Evolutionary conservation across 2,329 filamentous ascomycete species (phyloP).

Genomic region (Ophiosphaerella korrae): DNA sequence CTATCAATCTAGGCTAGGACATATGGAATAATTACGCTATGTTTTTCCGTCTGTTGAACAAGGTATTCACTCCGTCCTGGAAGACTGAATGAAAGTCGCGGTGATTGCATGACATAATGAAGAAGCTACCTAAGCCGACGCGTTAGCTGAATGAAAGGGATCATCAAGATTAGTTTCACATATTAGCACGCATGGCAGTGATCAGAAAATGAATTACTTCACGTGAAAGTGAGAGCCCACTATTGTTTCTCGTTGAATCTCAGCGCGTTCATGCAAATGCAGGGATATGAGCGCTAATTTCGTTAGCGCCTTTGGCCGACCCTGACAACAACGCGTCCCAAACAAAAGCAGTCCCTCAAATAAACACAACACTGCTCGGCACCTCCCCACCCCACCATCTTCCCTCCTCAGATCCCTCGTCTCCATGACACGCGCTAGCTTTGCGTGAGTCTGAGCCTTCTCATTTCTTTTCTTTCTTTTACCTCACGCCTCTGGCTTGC

Average conservation of each 20-base stretch:
- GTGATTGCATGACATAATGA: too few relatives aligned
- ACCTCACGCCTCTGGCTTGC: conserved; percentile 22
- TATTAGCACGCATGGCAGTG: too few relatives aligned
- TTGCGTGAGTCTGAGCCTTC: neutral
- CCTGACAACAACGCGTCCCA: conserved; percentile 17
- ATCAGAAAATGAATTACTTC: too few relatives aligned
- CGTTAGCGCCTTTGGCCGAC: conserved; percentile 3
- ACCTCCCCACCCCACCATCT: conserved; percentile 12
- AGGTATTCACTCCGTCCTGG: too few relatives aligned
- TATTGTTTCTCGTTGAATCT: neutral
- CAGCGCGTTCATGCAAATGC: neutral
- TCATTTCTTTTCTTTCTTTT: conserved; percentile 13
- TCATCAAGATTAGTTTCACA: too few relatives aligned
- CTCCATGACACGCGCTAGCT: conserved; percentile 2
- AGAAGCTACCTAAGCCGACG: too few relatives aligned
- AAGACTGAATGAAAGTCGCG: too few relatives aligned
- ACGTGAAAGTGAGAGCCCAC: too few relatives aligned
- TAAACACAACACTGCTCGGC: conserved; percentile 11
- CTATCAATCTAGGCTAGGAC: too few relatives aligned
- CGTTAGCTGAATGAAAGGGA: too few relatives aligned
- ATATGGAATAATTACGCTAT: too few relatives aligned
- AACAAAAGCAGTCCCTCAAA: conserved; percentile 9
- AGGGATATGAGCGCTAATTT: conserved; percentile 1
- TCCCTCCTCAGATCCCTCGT: conserved; percentile 5
- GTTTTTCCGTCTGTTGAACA: too few relatives aligned